Conservation (phyloP, 2,329 filamentous ascomycete genomes). For the Sarocladium brachiariae region DNA sequence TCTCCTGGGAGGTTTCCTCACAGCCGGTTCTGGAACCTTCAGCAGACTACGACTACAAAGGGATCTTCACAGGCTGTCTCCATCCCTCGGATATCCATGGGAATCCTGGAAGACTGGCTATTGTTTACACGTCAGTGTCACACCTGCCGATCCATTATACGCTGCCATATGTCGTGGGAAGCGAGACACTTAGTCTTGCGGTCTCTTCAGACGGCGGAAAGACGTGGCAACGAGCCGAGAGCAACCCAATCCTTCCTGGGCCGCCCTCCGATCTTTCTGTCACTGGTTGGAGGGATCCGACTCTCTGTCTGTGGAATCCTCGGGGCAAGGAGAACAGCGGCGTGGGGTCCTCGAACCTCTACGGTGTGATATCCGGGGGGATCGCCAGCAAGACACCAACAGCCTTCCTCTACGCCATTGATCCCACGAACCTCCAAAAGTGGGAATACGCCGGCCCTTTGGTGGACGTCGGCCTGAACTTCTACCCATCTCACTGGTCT, state of each 20-base stretch:
- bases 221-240: slow-evolving; percentile 24
- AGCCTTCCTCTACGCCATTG: slow-evolving; percentile 38
- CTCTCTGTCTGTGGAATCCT: slow-evolving; percentile 21
- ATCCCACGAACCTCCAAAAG: slow-evolving; percentile 28
- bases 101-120: slow-evolving; percentile 24
- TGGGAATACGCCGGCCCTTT: slow-evolving; percentile 40
- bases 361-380: slow-evolving; percentile 42
- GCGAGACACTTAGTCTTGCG: slow-evolving; percentile 34
- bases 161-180: slow-evolving; percentile 31
- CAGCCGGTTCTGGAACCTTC: slow-evolving; percentile 26
- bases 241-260: slow-evolving; percentile 24
- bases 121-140: slow-evolving; percentile 28
- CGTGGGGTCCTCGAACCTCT: slow-evolving; percentile 24
- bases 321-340: slow-evolving; percentile 13
- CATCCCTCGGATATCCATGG: slow-evolving; percentile 40
- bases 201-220: slow-evolving; percentile 28
- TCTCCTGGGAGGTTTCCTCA: slow-evolving; percentile 34
- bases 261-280: slow-evolving; percentile 22
- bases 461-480: slow-evolving; percentile 31
- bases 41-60: slow-evolving; percentile 40
- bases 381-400: slow-evolving; percentile 33
- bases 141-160: slow-evolving; percentile 29
- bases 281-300: slow-evolving; percentile 29
- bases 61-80: slow-evolving; percentile 45
- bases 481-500: slow-evolving; percentile 32